Percentiles rank a stretch among this genome's conserved stretches.
phyloP scores from a whole-genome alignment of 2,329 filamentous ascomycete genomes.

The Xylaria sp. region DNA sequence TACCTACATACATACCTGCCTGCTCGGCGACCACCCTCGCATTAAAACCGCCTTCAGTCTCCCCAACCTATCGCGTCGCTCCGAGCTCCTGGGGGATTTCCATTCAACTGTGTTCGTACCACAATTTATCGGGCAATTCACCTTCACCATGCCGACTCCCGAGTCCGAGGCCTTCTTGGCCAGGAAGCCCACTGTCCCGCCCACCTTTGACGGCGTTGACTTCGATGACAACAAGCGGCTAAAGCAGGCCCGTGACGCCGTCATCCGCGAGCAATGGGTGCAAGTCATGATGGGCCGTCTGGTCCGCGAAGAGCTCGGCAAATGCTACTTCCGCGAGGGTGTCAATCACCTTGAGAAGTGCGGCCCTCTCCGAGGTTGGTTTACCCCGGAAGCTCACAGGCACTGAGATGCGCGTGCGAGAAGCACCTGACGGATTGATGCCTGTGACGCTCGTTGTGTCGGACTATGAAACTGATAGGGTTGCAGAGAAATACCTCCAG shows the following conservation, averaged over 20 bases:
- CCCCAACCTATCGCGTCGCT: neutral
- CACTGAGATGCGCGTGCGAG: conserved; percentile 3
- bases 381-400: neutral
- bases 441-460: neutral
- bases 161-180: conserved; percentile 77
- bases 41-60: neutral
- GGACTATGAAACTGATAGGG: conserved; percentile 13
- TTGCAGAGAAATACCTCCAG: conserved; percentile 61
- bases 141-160: conserved; percentile 65
- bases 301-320: conserved; percentile 75
- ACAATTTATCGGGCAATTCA: neutral
- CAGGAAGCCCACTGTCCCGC: conserved; percentile 75
- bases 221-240: conserved; percentile 76
- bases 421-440: neutral
- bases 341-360: conserved; percentile 89
- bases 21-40: conserved; percentile 2
- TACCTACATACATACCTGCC: neutral
- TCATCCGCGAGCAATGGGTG: conserved; percentile 84
- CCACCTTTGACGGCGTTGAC: conserved; percentile 81
- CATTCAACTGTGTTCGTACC: neutral
- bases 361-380: conserved; percentile 72
- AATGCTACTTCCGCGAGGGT: conserved; percentile 79
- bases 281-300: conserved; percentile 82
- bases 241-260: conserved; percentile 76
- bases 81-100: neutral